These are phyloP conservation scores for Haberlea rhodopensis DNA, from an alignment of 257 asterid species.

Conservation along the genomic window DNA sequence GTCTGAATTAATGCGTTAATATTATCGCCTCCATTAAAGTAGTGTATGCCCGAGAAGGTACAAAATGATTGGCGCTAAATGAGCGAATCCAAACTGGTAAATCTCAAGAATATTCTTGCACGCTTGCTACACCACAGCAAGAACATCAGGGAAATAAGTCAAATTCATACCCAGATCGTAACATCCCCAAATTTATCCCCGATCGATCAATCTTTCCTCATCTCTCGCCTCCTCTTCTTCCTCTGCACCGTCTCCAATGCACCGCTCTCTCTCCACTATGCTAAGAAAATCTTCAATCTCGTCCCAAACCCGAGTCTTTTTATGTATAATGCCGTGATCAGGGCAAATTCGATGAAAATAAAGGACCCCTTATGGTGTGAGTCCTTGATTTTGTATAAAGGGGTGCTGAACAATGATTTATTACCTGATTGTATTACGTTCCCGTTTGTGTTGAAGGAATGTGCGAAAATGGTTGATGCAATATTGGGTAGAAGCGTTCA, in stretches of 20 bases:
- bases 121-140: slow-evolving; percentile 47
- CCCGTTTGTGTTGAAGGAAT: slow-evolving; percentile 69
- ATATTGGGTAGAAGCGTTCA: slow-evolving; percentile 51
- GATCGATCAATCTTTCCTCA: slow-evolving; percentile 44
- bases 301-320: slow-evolving; percentile 46
- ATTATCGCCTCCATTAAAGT: too few relatives aligned
- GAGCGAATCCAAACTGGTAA: slow-evolving; percentile 34
- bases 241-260: slow-evolving; percentile 44
- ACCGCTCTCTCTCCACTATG: slow-evolving; percentile 41
- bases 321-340: slow-evolving; percentile 63
- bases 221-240: slow-evolving; percentile 62
- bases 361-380: slow-evolving; percentile 35
- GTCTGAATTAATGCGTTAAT: too few relatives aligned
- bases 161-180: slow-evolving; percentile 56
- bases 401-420: slow-evolving; percentile 38
- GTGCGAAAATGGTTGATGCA: slow-evolving; percentile 43
- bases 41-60: too few relatives aligned
- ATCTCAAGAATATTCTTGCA: slow-evolving; percentile 40
- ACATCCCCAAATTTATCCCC: slow-evolving; percentile 41
- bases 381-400: slow-evolving; percentile 46
- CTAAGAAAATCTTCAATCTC: slow-evolving; percentile 42
- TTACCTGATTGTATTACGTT: slow-evolving; percentile 58
- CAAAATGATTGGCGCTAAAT: slow-evolving; percentile 23
- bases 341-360: slow-evolving; percentile 55
- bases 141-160: slow-evolving; percentile 45